Evolutionary conservation across 768 basidiomycete genomes (phyloP), one percentile per base, ranked within the genome.

Genomic region (Russula ochroleuca): DNA sequence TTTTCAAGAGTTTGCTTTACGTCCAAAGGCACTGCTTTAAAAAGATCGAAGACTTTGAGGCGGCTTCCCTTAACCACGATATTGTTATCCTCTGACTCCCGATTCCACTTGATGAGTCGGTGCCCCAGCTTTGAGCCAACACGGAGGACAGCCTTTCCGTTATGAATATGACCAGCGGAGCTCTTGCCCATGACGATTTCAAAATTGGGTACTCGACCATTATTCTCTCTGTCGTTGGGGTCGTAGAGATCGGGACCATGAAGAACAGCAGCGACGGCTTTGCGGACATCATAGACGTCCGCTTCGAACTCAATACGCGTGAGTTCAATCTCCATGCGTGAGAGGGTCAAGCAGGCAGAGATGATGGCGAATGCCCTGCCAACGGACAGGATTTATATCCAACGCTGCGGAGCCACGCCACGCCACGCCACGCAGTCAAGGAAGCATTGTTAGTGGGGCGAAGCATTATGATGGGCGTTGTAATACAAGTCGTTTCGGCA

Each of bases 271-370:
- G 83, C 83, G 52, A 92, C 77, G 7, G 73, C 76, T 38, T 83
- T 79, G 25, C 81, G 86, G n/a, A 90, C 77, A 38, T 82, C 80
- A 78, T 81, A 87, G 49, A 79, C 69, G 59, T 78, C 81, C 3
- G 78, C 80, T 19, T 77, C 74, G 63, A 68, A 73, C 17, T 72
- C 65, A 8, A 80, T 62, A 40, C 73, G 69, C 25, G 67, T 69
- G 40, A 80, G 69, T 23, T 70, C 66, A 59, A 80, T 69, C 45
- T 79, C 78, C 79, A 80, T 80, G 28, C 28, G 28, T 28, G 28
- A 28, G 28, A 28, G 28, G 28, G 28, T 28, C 2, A 28, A 28
- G 28, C 28, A 28, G 28, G 28, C 2, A 28, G 28, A 28, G 28
- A 28, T 28, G 28, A 28, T 28, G 28, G 28, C 2, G 5, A 28